phyloP scores from a whole-genome alignment of 1,284 basidiomycete genomes.

The Ustilago nuda region DNA sequence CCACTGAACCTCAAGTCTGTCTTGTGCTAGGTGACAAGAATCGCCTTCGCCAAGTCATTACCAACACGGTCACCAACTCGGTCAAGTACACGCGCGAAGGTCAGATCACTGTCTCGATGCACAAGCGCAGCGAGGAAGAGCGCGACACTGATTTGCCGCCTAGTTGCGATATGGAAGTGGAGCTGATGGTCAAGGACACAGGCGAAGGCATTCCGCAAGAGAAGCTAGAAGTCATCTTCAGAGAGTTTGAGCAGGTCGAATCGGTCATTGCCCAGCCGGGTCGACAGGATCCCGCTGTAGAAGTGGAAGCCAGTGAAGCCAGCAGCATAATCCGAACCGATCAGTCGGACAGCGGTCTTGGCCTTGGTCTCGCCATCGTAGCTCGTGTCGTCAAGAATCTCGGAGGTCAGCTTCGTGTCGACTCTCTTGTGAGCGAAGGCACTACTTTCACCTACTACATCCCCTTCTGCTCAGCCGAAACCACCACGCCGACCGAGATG shows the following conservation, averaged over 20 bases:
- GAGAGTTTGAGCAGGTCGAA: slow-evolving; percentile 87
- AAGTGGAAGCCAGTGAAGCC: slow-evolving; percentile 25
- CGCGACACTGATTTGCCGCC: slow-evolving; percentile 38
- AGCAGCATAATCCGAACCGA: slow-evolving; percentile 30
- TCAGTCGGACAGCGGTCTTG: slow-evolving; percentile 66
- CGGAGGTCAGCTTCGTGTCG: slow-evolving; percentile 82
- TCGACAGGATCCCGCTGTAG: slow-evolving; percentile 15
- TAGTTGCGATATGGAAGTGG: slow-evolving; percentile 73
- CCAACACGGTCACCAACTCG: slow-evolving; percentile 85
- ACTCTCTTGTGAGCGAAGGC: slow-evolving; percentile 79
- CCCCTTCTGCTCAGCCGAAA: slow-evolving; percentile 72
- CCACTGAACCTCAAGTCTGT: slow-evolving; percentile 73
- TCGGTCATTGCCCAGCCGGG: slow-evolving; percentile 69
- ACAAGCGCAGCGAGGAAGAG: slow-evolving; percentile 59
- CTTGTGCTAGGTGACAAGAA: slow-evolving; percentile 73
- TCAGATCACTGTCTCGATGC: slow-evolving; percentile 77
- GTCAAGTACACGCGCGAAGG: slow-evolving; percentile 79
- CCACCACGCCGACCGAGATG: slow-evolving; percentile 34
- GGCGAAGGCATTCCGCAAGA: slow-evolving; percentile 80
- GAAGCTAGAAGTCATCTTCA: slow-evolving; percentile 84
- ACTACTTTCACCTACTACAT: slow-evolving; percentile 80
- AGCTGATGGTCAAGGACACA: slow-evolving; percentile 81
- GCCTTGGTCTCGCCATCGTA: slow-evolving; percentile 82
- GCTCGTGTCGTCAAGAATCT: slow-evolving; percentile 85
- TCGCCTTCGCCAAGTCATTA: slow-evolving; percentile 83